phyloP scores from a whole-genome alignment of 2,329 filamentous ascomycete species.

The Ceratocystiopsis sp. region DNA sequence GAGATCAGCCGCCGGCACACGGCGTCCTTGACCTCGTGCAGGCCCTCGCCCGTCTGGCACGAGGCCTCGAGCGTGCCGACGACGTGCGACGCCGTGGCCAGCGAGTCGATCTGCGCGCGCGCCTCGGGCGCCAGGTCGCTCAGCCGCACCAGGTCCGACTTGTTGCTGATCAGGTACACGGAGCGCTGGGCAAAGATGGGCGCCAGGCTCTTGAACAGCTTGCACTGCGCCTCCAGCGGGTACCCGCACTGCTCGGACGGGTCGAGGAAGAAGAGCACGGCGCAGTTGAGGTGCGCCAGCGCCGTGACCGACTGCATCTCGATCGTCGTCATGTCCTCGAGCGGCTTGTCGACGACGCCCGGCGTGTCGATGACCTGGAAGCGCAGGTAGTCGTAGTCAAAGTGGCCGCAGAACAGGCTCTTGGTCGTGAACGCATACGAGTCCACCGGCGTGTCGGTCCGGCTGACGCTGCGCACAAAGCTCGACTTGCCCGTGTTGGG shows the following conservation, averaged over 20 bases:
- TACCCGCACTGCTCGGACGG: slow-evolving; percentile 94
- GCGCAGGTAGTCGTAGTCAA: slow-evolving; percentile 86
- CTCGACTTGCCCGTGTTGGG: slow-evolving; percentile 96
- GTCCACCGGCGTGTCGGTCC: slow-evolving; percentile 92
- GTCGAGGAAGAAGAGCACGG: slow-evolving; percentile 97
- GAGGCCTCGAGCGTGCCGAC: slow-evolving; percentile 88
- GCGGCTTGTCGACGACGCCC: slow-evolving; percentile 92
- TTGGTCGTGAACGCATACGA: slow-evolving; percentile 95
- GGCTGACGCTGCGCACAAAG: slow-evolving; percentile 80
- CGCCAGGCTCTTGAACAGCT: slow-evolving; percentile 91
- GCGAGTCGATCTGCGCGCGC: slow-evolving; percentile 30
- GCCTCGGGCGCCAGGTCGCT: slow-evolving; percentile 72
- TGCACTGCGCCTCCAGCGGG: slow-evolving; percentile 79
- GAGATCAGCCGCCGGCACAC: slow-evolving; percentile 87
- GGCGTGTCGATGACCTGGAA: slow-evolving; percentile 84
- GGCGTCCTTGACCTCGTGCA: slow-evolving; percentile 88
- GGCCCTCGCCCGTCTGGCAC: slow-evolving; percentile 86
- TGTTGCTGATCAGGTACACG: slow-evolving; percentile 94
- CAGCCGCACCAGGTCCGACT: slow-evolving; percentile 81
- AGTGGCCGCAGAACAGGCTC: slow-evolving; percentile 91
- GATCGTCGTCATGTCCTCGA: slow-evolving; percentile 99
- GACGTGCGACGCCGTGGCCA: slow-evolving; percentile 41
- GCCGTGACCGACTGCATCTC: slow-evolving; percentile 98
- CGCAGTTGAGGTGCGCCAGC: slow-evolving; percentile 87
- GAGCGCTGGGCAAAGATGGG: slow-evolving; percentile 95